Base-by-base conservation (phyloP, 108 stramenopile species). In the Fistulifera solaris region DNA sequence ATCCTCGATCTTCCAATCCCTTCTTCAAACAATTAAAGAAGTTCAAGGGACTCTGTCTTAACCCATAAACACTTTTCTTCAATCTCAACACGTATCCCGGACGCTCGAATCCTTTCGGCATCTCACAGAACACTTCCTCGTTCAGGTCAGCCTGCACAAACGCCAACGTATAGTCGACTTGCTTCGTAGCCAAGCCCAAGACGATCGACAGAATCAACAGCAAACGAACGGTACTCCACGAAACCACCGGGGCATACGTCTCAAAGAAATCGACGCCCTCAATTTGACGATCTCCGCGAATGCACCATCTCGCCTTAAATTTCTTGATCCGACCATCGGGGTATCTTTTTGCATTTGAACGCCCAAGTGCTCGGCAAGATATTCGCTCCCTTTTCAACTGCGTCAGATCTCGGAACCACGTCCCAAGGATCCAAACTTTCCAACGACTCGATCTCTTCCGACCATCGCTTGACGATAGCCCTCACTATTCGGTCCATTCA, bases 221-320 rank as follows among this genome's bases (percentile, higher is more conserved):
- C 0, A 64, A 8, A 6, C 72, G 51, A 50, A 72, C 52, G 0
- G 70, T 72, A 31, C 49, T 59, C 70, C 72, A 74, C 2, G 55
- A 48, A 0, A 81, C 66, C 0, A 81, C 80, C 0, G 80, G 75
- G n/a, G 80, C 54, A 50, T 46, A 81, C 11, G 69, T 81, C 54
- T 56, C 23, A 57, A 51, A 27, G n/a, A 64, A 55, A 54, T 67
- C 64, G 18, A 59, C 51, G 19, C 53, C 63, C 18, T 67, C 44
- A 0, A 26, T 49, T 43, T 78, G 73, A 13, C 35, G 46, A 40
- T 75, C 67, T 12, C 78, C 78, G 1, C 67, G 48, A 40, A 63
- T 71, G 45, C 76, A 77, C 23, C 59, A 72, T 7, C 70, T 21
- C 12, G 72, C 76, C 39, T 82, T 82, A 45, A 65, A 62, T 41